Evolutionary conservation across 148 eudicot species (phyloP).

Genomic region (Camellia granthamiana): DNA sequence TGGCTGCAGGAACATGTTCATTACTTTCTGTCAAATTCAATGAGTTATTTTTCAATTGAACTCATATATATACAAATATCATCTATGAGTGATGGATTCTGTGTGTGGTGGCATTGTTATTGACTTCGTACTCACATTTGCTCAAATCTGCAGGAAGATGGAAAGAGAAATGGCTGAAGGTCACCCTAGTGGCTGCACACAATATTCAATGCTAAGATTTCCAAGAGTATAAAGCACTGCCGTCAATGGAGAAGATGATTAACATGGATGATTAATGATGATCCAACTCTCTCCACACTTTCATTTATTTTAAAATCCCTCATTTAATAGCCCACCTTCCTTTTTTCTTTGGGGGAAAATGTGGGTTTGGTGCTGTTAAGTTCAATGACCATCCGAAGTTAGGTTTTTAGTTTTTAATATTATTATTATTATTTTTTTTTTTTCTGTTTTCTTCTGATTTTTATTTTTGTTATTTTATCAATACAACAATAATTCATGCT

Average conservation of each 20-base stretch:
- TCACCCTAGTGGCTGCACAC: not conserved
- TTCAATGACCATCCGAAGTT: too few species aligned
- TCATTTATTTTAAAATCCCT: not conserved
- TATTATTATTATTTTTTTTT: too few species aligned
- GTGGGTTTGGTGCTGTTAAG: too few species aligned
- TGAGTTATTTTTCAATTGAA: too few species aligned
- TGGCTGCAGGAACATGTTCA: not conserved
- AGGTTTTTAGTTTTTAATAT: too few species aligned
- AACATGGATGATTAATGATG: not conserved
- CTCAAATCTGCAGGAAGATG: constrained; percentile 1
- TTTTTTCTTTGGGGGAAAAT: not conserved
- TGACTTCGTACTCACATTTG: not conserved
- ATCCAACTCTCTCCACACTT: not conserved
- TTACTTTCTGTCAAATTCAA: not conserved
- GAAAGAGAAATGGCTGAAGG: not conserved
- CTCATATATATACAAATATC: too few species aligned
- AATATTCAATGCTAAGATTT: not conserved
- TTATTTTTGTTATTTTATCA: too few species aligned
- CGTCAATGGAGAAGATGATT: not conserved
- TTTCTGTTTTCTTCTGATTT: too few species aligned
- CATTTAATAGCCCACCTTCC: not conserved
- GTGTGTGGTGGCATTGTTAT: not conserved
- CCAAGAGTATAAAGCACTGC: not conserved
- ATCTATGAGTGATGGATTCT: not conserved
- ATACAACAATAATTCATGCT: too few species aligned